Base-by-base conservation (phyloP, 2,329 filamentous ascomycete species). In the Metarhizium sp. region DNA sequence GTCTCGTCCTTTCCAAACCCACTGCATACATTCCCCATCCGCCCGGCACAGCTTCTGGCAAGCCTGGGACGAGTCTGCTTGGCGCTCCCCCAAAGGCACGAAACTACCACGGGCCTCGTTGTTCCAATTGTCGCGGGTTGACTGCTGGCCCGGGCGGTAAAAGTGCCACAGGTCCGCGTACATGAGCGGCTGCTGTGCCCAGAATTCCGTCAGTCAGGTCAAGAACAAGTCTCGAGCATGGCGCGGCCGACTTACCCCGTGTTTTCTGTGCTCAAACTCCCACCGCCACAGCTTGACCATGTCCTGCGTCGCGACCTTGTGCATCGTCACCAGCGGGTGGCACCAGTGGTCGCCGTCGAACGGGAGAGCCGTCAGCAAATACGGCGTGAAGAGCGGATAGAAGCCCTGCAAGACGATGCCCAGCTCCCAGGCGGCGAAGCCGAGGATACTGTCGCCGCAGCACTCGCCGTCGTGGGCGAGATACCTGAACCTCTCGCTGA, bases 161-260 rank as follows among this genome's bases (percentile, higher is more conserved):
- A 74, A 67, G 38, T 69, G 61, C 67, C 63, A 72, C 1, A 72
- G 60, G 50, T 73, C 70, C 8, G 66, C 61, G 51, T 73, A 73
- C 2, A 71, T 60, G 2, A 73, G 55, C 0, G 71, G 71, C 25
- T 62, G 64, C 66, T 71, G 56, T 45, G 11, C 11, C 11, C 6
- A 2, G 40, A 25, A 25, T 25, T 25, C 25, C n/a, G 40, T 43
- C 13, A 43, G 40, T 20, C 34, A 34, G n/a, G 16, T 50, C 29
- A 36, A 14, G 16, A 52, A 29, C 14, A 48, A 48, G 56, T 18
- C 5, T 63, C 66, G 62, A 63, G 70, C 8, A 10, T 29, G 14
- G 30, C 68, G 14, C 64, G 64, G 14, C 42, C 2, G n/a, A 20
- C 42, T 45, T 11, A 45, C 42, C 16, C 42, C 42, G 3, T 64